Evolutionary conservation across 352 stramenopile genomes (phyloP).

Genomic region (Thalassiosira mediterranea): DNA sequence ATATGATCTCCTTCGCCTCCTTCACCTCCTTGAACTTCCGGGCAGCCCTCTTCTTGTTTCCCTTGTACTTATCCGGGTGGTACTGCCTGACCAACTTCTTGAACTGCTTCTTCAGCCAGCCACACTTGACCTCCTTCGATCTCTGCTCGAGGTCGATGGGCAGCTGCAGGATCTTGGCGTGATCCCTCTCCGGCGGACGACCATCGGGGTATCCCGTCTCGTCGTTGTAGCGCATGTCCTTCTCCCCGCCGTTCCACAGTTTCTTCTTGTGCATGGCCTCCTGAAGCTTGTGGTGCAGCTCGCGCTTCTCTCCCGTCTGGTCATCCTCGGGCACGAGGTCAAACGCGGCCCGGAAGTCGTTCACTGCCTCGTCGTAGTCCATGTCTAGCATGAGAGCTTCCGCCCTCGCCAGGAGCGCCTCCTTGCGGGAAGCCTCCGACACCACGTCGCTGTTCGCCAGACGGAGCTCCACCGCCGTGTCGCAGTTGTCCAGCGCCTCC

Average conservation of each 20-base stretch:
- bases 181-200: conserved; percentile 58
- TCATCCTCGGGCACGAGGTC: conserved; percentile 57
- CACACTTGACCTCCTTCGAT: conserved; percentile 59
- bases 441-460: conserved; percentile 33
- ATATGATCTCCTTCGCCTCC: conserved; percentile 66
- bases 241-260: conserved; percentile 60
- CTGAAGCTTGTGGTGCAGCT: conserved; percentile 52
- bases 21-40: conserved; percentile 69
- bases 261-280: conserved; percentile 54
- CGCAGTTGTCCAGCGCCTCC: conserved; percentile 60
- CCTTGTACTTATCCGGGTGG: conserved; percentile 71
- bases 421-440: conserved; percentile 40
- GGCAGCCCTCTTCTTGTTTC: conserved; percentile 61
- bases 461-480: conserved; percentile 55
- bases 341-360: conserved; percentile 55
- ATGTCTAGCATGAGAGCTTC: conserved; percentile 61
- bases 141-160: conserved; percentile 64
- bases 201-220: conserved; percentile 61
- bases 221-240: conserved; percentile 62
- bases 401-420: conserved; percentile 53
- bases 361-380: conserved; percentile 68
- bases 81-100: conserved; percentile 68
- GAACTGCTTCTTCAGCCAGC: conserved; percentile 73
- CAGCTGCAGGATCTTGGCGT: conserved; percentile 70
- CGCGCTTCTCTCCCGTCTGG: conserved; percentile 41